A percentile compares a stretch with the other conserved stretches of the same genome.
These are phyloP conservation scores for Acanthamoeba culbertsoni DNA, from an alignment of 208 protist genomes.

Conservation along the genomic window DNA sequence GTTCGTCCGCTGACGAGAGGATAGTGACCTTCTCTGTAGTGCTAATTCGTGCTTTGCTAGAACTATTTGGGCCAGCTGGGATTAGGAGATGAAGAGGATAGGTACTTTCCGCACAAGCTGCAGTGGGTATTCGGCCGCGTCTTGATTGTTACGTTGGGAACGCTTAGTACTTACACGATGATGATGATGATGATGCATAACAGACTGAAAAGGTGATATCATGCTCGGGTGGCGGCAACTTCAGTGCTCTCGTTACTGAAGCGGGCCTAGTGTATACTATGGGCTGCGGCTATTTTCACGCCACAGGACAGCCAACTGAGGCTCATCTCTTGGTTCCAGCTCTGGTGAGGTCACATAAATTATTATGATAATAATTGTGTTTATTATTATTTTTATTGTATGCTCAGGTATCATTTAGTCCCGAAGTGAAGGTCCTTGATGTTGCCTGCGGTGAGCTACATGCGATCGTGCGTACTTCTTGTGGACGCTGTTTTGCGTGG, in stretches of 20 bases:
- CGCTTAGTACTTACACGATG: not conserved
- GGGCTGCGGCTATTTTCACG: not conserved
- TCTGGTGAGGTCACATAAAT: too few relatives aligned
- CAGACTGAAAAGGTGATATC: not conserved
- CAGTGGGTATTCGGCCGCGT: not conserved
- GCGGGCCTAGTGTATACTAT: not conserved
- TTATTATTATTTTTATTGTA: not conserved
- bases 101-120: not conserved
- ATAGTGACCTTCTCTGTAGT: not conserved
- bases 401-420: not conserved
- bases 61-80: not conserved
- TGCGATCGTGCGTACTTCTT: not conserved
- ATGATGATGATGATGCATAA: not conserved
- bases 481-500: not conserved
- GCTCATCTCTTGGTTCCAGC: not conserved
- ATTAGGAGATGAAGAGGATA: not conserved
- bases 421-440: not conserved
- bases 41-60: not conserved
- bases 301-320: not conserved
- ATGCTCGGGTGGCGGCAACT: conserved; percentile 6
- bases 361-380: not conserved
- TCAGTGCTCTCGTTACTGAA: not conserved
- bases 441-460: not conserved
- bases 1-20: not conserved
- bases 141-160: not conserved